A percentile compares a stretch with the other conserved stretches of the same genome.
Conservation (phyloP, 2,329 filamentous ascomycete genomes). For the Talaromyces atroroseus region DNA sequence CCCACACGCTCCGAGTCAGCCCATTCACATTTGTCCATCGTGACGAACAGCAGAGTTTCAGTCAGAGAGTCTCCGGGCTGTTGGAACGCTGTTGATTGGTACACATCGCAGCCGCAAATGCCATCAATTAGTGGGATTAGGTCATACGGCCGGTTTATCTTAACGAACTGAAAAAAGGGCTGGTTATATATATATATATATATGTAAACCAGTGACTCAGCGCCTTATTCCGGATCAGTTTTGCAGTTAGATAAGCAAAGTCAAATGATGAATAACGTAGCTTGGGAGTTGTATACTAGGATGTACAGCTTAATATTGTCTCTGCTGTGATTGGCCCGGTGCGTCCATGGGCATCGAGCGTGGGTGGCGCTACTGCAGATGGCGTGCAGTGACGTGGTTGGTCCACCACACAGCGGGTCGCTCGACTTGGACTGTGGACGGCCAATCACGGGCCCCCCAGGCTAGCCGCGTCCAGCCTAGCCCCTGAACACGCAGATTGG, state of each 20-base stretch:
- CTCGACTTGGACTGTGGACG: not conserved
- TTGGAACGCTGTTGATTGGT: not conserved
- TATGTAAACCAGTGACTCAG: no score
- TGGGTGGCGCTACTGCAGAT: not conserved
- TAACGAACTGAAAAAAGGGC: no score
- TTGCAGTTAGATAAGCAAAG: no score
- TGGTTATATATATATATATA: no score
- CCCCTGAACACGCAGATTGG: not conserved
- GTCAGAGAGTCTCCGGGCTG: not conserved
- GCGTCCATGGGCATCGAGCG: not conserved
- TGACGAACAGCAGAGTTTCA: not conserved
- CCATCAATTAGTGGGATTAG: not conserved
- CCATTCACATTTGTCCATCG: no score
- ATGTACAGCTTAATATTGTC: not conserved
- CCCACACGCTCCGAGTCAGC: no score
- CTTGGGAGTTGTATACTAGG: not conserved
- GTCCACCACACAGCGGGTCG: not conserved
- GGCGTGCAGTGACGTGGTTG: constrained; percentile 8
- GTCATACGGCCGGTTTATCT: not conserved
- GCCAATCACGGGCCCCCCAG: not conserved
- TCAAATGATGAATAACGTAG: not conserved
- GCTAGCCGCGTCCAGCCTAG: not conserved
- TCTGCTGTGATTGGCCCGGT: not conserved
- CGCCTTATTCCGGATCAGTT: not conserved
- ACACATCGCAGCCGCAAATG: not conserved